phyloP scores from a whole-genome alignment of 768 basidiomycete genomes.

The Pleurotus sapidus region DNA sequence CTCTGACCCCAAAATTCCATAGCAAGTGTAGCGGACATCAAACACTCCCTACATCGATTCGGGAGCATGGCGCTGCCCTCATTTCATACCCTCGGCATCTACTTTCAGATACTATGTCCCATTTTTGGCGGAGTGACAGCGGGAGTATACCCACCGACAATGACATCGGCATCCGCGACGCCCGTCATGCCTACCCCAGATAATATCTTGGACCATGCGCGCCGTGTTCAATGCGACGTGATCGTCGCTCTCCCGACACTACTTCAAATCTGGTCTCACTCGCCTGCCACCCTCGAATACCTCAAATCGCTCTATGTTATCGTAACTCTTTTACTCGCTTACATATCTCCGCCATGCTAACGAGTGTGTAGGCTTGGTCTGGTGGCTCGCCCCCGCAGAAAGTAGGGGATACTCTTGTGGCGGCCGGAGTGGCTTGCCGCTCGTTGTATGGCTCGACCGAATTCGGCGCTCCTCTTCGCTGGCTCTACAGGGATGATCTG shows the following conservation, averaged over 20 bases:
- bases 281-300: constrained; percentile 18
- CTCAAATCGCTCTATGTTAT: constrained; percentile 20
- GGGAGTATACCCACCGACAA: constrained; percentile 30
- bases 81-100: constrained; percentile 35
- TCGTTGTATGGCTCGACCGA: constrained; percentile 37
- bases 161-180: constrained; percentile 13
- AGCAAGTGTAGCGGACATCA: constrained; percentile 11
- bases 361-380: background rate
- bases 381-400: constrained; percentile 34
- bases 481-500: constrained; percentile 13
- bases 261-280: constrained; percentile 33
- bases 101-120: constrained; percentile 25
- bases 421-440: constrained; percentile 28
- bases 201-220: constrained; percentile 33
- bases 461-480: constrained; percentile 19
- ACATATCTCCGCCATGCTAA: background rate
- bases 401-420: constrained; percentile 30
- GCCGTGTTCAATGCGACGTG: constrained; percentile 20
- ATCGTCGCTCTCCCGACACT: constrained; percentile 36
- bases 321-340: constrained; percentile 12
- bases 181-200: constrained; percentile 37
- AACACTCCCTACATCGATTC: too few species aligned
- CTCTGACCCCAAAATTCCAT: constrained; percentile 4
- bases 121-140: constrained; percentile 22
- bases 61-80: constrained; percentile 31